These are phyloP conservation scores for Mytilinidion resinicola DNA, from an alignment of 495 filamentous ascomycete species.

Conservation along the genomic window DNA sequence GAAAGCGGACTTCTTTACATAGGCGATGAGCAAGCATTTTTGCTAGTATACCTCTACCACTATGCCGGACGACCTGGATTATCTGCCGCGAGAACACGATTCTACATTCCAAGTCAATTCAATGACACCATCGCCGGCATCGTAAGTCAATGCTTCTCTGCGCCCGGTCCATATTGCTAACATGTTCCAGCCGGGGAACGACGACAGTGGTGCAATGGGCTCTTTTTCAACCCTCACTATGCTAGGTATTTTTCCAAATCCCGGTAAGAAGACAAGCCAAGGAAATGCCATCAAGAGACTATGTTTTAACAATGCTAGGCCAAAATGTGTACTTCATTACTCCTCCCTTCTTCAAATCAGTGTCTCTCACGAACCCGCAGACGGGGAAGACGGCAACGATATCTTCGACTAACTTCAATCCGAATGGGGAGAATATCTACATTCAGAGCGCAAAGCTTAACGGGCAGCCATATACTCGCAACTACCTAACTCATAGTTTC, in stretches of 20 bases:
- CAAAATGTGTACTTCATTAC: slow-evolving; percentile 72
- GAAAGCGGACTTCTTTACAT: slow-evolving; percentile 60
- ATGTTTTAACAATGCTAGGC: slow-evolving; percentile 33
- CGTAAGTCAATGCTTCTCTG: too few species aligned
- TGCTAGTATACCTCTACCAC: slow-evolving; percentile 66
- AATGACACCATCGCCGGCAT: slow-evolving; percentile 57
- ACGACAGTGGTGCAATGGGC: slow-evolving; percentile 69
- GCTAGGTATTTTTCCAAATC: slow-evolving; percentile 71
- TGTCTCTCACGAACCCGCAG: slow-evolving; percentile 54
- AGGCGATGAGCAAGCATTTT: slow-evolving; percentile 66
- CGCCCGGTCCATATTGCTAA: too few species aligned
- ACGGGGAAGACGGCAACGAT: slow-evolving; percentile 60
- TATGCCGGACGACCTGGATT: slow-evolving; percentile 62
- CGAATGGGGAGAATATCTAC: slow-evolving; percentile 53
- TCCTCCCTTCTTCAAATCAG: slow-evolving; percentile 49
- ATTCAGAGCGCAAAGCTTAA: slow-evolving; percentile 66
- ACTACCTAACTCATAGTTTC: slow-evolving; percentile 69
- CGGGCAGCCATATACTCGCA: slow-evolving; percentile 58
- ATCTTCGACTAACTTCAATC: slow-evolving; percentile 58
- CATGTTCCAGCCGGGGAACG: slow-evolving; percentile 51
- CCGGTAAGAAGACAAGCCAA: slow-evolving; percentile 16
- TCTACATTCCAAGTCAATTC: slow-evolving; percentile 63
- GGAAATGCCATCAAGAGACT: too few species aligned
- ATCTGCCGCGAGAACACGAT: slow-evolving; percentile 54
- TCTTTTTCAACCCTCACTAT: slow-evolving; percentile 64